Conservation (phyloP, 257 asterid genomes). For the Solanum ahanhuiri region DNA sequence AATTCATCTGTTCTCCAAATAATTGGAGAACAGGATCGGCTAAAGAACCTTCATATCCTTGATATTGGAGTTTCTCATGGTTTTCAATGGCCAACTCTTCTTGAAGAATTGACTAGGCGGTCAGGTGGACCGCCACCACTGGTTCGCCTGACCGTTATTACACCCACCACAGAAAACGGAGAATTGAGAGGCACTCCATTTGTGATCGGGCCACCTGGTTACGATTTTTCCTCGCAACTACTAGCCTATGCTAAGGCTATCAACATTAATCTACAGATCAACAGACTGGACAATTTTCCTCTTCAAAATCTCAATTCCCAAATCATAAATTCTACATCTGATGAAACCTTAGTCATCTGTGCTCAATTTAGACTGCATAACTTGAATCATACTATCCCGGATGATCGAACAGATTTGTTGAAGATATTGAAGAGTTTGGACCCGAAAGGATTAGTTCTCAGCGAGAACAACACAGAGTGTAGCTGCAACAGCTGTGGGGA, state of each 20-base stretch:
- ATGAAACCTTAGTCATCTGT: conserved; percentile 54
- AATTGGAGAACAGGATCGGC: conserved; percentile 30
- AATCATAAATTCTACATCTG: conserved; percentile 34
- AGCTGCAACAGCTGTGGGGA: conserved; percentile 67
- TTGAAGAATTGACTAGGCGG: conserved; percentile 60
- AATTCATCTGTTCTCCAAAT: conserved; percentile 75
- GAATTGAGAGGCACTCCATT: conserved; percentile 35
- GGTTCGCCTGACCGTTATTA: conserved; percentile 58
- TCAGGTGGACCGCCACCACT: conserved; percentile 73
- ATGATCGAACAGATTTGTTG: conserved; percentile 49
- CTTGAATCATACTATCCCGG: conserved; percentile 44
- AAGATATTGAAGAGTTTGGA: conserved; percentile 32
- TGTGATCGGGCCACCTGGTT: conserved; percentile 38
- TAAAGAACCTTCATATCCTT: conserved; percentile 57
- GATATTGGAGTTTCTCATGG: conserved; percentile 92
- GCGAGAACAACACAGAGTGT: conserved; percentile 66
- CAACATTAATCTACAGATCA: conserved; percentile 66
- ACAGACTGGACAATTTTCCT: conserved; percentile 40
- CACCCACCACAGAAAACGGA: conserved; percentile 23
- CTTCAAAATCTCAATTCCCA: conserved; percentile 46
- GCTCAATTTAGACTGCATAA: conserved; percentile 69
- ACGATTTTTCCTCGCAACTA: conserved; percentile 54
- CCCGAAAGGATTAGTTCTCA: conserved; percentile 57
- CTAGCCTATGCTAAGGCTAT: conserved; percentile 55
- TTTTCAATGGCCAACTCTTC: conserved; percentile 81